Base-by-base conservation (phyloP, 345 rosid species). In the Cardamine occulta region DNA sequence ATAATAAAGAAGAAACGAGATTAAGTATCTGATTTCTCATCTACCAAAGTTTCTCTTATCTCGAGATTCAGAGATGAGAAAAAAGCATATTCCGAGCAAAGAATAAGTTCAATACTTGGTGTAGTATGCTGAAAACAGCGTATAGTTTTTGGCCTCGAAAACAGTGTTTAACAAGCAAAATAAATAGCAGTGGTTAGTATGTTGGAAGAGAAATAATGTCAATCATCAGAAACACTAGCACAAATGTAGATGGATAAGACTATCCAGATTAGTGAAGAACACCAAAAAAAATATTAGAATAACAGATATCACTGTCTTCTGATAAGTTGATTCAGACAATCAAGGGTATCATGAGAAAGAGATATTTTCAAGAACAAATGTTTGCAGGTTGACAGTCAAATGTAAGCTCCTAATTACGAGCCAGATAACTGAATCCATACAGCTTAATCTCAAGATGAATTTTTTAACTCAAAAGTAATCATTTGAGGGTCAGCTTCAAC, bases 1-100 rank as follows among this genome's bases (percentile, higher is more conserved):
- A 51, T 6, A 37, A 54, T 14, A 62, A 48, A 56, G 17, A 68
- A 64, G 63, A 39, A 28, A 72, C 17, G 17, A 65, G 48, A 58
- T 28, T 52, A 35, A 39, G 28, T 3, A 52, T 24, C 28, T 14
- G 66, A 23, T 8, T 31, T 51, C 53, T 53, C 29, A 24, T 62
- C 65, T 62, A 7, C 68, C 35, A 58, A 31, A 48, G 15, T 8
- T 55, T 35, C 29, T 42, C 47, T 49, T 21, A 6, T 65, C 44
- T 24, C 34, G 37, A 24, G n/a, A 32, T 35, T 17, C 59, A 72
- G 51, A 35, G 13, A 58, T 4, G 29, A 42, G 11, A 34, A 58
- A 18, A 19, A 45, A 19, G 34, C 14, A 18, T 31, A 6, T 31
- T 34, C 58, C 0, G 13, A 57, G 35, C 49, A 45, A 31, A 18